Percentiles rank a stretch among this genome's conserved stretches.
Evolutionary conservation across 1,139 yeast species (phyloP).

Genomic region (Nakaseomyces nivariensis): DNA sequence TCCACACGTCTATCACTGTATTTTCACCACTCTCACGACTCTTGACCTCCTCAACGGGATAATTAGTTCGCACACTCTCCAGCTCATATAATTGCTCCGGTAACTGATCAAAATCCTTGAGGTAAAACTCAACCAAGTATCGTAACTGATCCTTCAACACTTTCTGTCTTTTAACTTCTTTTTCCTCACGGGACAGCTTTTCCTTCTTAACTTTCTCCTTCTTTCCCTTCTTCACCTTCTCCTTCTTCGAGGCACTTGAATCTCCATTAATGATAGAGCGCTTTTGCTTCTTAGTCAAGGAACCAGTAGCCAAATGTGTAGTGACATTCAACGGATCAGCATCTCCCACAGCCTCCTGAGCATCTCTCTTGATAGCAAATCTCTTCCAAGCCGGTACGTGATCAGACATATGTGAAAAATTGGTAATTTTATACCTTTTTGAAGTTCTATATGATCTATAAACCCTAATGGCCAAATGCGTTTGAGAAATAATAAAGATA

Average conservation of each 20-base stretch:
- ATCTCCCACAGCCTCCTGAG: conserved; percentile 6
- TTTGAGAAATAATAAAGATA: background rate
- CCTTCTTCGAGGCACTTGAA: conserved; percentile 18
- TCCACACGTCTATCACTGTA: conserved; percentile 44
- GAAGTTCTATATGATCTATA: too few species aligned
- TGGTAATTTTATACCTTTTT: too few species aligned
- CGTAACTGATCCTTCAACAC: conserved; percentile 62
- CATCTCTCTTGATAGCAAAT: conserved; percentile 47
- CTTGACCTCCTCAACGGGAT: conserved; percentile 10
- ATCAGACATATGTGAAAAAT: conserved; percentile 16
- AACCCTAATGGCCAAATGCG: too few species aligned
- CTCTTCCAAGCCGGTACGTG: conserved; percentile 85
- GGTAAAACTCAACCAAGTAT: conserved; percentile 57
- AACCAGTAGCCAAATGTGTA: conserved; percentile 39
- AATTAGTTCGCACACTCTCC: conserved; percentile 19
- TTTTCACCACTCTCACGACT: conserved; percentile 8
- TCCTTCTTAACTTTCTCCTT: conserved; percentile 47
- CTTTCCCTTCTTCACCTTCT: conserved; percentile 38
- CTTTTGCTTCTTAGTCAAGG: conserved; percentile 38
- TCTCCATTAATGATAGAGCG: conserved; percentile 37
- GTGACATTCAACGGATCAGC: conserved; percentile 33
- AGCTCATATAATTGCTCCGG: conserved; percentile 17
- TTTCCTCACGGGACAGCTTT: conserved; percentile 65
- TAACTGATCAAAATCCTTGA: conserved; percentile 37
- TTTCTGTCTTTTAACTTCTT: conserved; percentile 29